Base-by-base conservation (phyloP, 768 basidiomycete genomes). In the Lactarius vividus region DNA sequence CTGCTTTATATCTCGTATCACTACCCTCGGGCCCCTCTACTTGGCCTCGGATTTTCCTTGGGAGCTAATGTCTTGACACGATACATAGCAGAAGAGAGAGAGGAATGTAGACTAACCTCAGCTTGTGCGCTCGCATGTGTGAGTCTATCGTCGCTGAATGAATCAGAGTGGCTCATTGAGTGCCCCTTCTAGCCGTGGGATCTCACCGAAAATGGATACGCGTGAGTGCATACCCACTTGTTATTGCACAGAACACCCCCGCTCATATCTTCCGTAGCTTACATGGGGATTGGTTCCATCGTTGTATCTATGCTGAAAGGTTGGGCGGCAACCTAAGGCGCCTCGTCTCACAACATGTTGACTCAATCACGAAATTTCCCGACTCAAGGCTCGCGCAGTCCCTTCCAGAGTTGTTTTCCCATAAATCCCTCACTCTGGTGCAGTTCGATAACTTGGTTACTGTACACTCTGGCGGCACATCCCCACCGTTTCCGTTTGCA, bases 11-110 rank as follows among this genome's bases (percentile, higher is more conserved):
- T 98, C 61, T 81, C 87, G 2, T 75, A 84, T 57, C 74, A 75
- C 66, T 96, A 88, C 71, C 96, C 96, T 2, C 77, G 82, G 11
- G 93, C 96, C 0, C 91, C 89, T 4, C 78, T 98, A 42, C 77
- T 96, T 20, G 96, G 92, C 16, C 77, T 97, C 11, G 94, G 96
- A 8, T 98, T 96, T 80, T 97, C 94, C 4, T 84, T 99, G 42
- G 97, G 96, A 52, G 91, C 95, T 52, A 94, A 92, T 74, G 90
- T 98, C 40, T 77, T 98, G 71, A 90, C 94, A 39, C 84, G 92
- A 68, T 97, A 97, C 75, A 78, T 96, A 59, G 94, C 90, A 5
- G 89, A 96, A 77, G 91, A 96, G 73, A 87, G 90, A 16, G 79
- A 79, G 42, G 72, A 78, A 26, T 84, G 85, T 71, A 83, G 89